Evolutionary conservation across 768 basidiomycete genomes (phyloP).

Genomic region (Termitomyces sp.): DNA sequence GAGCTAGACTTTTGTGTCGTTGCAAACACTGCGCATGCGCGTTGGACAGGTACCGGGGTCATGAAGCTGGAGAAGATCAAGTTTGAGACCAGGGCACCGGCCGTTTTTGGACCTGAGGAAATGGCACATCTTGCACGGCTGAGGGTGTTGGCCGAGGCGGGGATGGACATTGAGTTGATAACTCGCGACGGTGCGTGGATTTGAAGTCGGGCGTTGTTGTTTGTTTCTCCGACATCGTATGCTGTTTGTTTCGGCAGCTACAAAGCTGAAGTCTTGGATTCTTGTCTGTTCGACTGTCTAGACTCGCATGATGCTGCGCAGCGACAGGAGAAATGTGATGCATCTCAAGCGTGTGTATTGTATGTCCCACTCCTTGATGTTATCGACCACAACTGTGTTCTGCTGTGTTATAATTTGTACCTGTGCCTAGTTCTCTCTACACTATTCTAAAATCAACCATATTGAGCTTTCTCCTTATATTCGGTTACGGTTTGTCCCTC

Average conservation of each 20-base stretch:
- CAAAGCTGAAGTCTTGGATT: not conserved
- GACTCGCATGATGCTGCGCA: not conserved
- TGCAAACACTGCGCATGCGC: conserved; percentile 8
- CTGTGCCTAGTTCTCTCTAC: not conserved
- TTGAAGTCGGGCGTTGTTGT: not conserved
- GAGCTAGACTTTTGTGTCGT: conserved; percentile 4
- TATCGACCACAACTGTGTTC: not conserved
- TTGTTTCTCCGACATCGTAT: not conserved
- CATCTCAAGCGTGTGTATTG: not conserved
- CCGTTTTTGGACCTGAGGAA: not conserved
- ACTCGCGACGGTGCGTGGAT: conserved; percentile 7
- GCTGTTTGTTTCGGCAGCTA: not conserved
- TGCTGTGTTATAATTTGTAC: not conserved
- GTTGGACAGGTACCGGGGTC: conserved; percentile 5
- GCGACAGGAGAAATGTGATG: not conserved
- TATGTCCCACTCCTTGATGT: not conserved
- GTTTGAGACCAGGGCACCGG: not conserved
- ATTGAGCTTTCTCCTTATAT: not conserved
- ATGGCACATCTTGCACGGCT: not conserved
- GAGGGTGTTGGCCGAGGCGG: conserved; percentile 1
- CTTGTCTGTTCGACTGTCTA: not conserved
- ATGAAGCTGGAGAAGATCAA: conserved; percentile 3
- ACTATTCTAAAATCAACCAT: not conserved
- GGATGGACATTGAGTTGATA: conserved; percentile 1
- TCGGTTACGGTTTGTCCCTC: not conserved